Base-by-base conservation (phyloP, 2,329 filamentous ascomycete species). In the Helotiales sp. region DNA sequence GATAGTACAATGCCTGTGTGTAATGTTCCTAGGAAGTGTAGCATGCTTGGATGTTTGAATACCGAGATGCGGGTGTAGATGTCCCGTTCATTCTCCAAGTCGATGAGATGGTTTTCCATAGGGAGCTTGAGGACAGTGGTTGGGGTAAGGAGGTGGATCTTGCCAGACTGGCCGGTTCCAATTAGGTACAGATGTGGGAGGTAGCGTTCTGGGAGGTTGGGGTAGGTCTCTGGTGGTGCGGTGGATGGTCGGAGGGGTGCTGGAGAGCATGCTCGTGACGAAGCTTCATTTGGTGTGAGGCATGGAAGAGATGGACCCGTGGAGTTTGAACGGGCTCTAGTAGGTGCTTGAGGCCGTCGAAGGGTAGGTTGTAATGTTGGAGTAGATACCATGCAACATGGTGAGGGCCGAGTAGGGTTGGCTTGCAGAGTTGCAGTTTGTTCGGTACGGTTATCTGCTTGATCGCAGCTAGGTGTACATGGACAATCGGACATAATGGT, bases 1-100 rank as follows among this genome's bases (percentile, higher is more conserved):
- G 43, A 34, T 2, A 65, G 55, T 8, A 62, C 60, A 32, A 62
- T 62, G 47, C 60, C 60, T 17, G 45, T 62, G 30, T 62, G 60
- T 17, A 54, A 22, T 6, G 30, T 62, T 17, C 60, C 60, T 13
- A 62, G 47, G 32, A 26, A 62, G 11, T 40, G 30, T 3, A 62
- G 60, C 5, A 62, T 62, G 32, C n/a, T 52, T 13, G 60, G 60
- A 8, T 62, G 60, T 30, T 54, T 34, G 30, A 62, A 62, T 3
- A 43, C 47, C 0, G 60, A 47, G 13, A 62, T 40, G n/a, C 60
- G 60, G 10, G 22, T 40, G 47, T 62, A 62, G 22, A 62, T 62
- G 13, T 62, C 47, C 10, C 47, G 32, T 32, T 62, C 60, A 32
- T 62, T 62, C 22, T 62, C 47, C 6, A 62, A 47, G 47, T 62